phyloP scores from a whole-genome alignment of 352 stramenopile genomes.

The Phytophthora hibernalis region DNA sequence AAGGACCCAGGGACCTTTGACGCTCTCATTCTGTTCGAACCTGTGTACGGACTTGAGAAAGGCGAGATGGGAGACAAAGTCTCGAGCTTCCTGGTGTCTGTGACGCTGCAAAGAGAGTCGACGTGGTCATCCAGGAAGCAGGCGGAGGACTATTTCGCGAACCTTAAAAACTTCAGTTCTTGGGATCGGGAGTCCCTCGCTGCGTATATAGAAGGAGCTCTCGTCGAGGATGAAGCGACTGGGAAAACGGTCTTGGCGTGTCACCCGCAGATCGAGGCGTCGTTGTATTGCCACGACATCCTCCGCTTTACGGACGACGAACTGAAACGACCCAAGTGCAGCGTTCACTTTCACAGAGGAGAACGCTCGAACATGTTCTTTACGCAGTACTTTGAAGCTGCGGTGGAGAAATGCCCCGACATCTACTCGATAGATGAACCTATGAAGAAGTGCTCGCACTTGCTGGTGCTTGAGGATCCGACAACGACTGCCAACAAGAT shows the following conservation, averaged over 20 bases:
- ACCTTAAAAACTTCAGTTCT: constrained; percentile 42
- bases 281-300: constrained; percentile 45
- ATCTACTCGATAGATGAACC: constrained; percentile 39
- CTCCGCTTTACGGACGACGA: constrained; percentile 41
- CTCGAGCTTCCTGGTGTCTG: constrained; percentile 39
- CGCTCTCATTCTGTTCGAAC: constrained; percentile 52
- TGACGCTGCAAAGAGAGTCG: constrained; percentile 40
- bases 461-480: constrained; percentile 50
- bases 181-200: constrained; percentile 50
- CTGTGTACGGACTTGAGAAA: constrained; percentile 39
- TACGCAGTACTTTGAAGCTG: constrained; percentile 29
- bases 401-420: constrained; percentile 25
- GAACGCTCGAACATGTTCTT: constrained; percentile 45
- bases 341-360: constrained; percentile 42
- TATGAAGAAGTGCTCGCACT: constrained; percentile 45
- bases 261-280: constrained; percentile 46
- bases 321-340: constrained; percentile 40
- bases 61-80: constrained; percentile 16
- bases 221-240: constrained; percentile 40
- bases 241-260: constrained; percentile 42
- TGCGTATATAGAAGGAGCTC: constrained; percentile 37
- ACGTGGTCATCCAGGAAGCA: constrained; percentile 33
- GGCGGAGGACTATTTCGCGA: constrained; percentile 15
- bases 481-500: constrained; percentile 35
- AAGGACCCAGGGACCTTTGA: constrained; percentile 48